Evolutionary conservation across 345 rosid genomes (phyloP), one percentile per base, ranked within the genome.

Genomic region (Lepidium didymum): DNA sequence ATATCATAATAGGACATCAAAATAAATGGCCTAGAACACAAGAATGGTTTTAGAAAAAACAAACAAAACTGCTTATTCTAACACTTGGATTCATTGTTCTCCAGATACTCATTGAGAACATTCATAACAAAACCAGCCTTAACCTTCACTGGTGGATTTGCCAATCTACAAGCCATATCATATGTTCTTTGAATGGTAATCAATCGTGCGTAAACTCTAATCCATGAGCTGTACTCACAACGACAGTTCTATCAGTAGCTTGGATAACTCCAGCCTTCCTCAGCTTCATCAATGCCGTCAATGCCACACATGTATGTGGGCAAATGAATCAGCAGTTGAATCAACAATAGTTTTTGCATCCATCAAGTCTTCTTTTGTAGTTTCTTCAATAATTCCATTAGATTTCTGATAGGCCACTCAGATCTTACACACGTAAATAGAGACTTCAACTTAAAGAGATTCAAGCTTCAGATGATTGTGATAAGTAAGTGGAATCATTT

Each of bases 291-390:
- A 91, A 66, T 8, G 96, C 96, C 3, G 93, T 82, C 72, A 91
- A 70, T 2, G 96, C 97, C 34, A 91, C 96, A 36, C 97, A 96
- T 0, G 97, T 88, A 38, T 91, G 97, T 0, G 97, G 96, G 16
- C 97, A 91, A 10, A 84, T 87, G 61, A 88, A 91, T 94, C 89
- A 42, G 94, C 97, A 0, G 97, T 91, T 1, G 93, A 88, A 82
- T 88, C 96, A 1, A 96, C 97, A 31, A 67, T 82, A 4, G 94
- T 90, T 80, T 80, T 85, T 7, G 96, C 96, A 67, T 91, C 96
- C 96, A 91, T 91, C 72, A 91, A 36, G 74, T 89, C 97, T 69
- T 84, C 94, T 62, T 91, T 96, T 0, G 89, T 83, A 2, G 94
- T 90, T 72, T 91, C 96, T 79, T 89, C 94, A 5, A 91, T 96